Percentiles rank a stretch among this genome's conserved stretches.
phyloP scores from a whole-genome alignment of 2,329 filamentous ascomycete species.

The Bimuria novae-zelandiae region DNA sequence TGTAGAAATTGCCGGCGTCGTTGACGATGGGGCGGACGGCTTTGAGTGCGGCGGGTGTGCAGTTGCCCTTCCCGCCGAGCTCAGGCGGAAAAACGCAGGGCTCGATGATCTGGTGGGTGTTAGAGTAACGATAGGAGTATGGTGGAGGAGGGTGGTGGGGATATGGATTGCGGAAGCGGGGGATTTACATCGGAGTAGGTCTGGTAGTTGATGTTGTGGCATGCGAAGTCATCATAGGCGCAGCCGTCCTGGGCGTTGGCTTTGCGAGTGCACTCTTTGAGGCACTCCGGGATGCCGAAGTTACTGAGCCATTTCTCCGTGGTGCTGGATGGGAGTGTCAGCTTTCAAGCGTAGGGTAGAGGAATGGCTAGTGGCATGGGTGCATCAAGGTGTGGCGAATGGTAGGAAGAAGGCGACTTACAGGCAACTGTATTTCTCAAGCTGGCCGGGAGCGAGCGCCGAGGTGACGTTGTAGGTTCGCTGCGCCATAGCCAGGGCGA shows the following conservation, averaged over 20 bases:
- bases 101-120: slow-evolving; percentile 19
- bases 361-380: too few relatives aligned
- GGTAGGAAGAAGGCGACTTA: too few relatives aligned
- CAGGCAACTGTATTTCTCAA: slow-evolving; percentile 32
- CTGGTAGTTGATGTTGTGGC: slow-evolving; percentile 28
- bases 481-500: slow-evolving; percentile 15
- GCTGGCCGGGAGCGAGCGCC: slow-evolving; percentile 21
- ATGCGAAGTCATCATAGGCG: slow-evolving; percentile 27
- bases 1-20: slow-evolving; percentile 33
- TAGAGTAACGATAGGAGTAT: not conserved
- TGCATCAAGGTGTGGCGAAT: too few relatives aligned
- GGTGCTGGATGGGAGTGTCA: slow-evolving; percentile 6
- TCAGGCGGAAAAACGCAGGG: slow-evolving; percentile 22
- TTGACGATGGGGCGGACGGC: slow-evolving; percentile 23
- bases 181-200: slow-evolving; percentile 23
- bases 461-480: slow-evolving; percentile 30
- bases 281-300: slow-evolving; percentile 17
- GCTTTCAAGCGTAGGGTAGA: not conserved
- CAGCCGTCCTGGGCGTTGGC: slow-evolving; percentile 28
- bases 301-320: slow-evolving; percentile 15
- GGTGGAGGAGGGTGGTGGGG: too few relatives aligned
- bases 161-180: too few relatives aligned
- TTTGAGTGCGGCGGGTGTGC: slow-evolving; percentile 15
- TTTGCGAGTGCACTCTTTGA: slow-evolving; percentile 21
- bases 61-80: slow-evolving; percentile 18